Percentiles rank a stretch among this genome's conserved stretches.
phyloP scores from a whole-genome alignment of 192 early-diverging fungal genomes.

The Dissophora globulifera region DNA sequence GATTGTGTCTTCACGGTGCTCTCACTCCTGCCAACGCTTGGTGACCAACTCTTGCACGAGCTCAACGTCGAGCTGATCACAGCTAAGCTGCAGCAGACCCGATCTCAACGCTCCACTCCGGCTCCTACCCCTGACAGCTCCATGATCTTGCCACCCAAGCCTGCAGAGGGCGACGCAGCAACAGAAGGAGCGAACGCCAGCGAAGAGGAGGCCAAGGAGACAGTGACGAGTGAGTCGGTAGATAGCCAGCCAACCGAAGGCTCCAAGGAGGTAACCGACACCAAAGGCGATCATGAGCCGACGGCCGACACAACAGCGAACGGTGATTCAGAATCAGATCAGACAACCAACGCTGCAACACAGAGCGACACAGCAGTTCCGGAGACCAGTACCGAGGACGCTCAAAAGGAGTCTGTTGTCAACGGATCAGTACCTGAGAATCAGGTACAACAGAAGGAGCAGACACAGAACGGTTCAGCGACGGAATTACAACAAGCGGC shows the following conservation, averaged over 20 bases:
- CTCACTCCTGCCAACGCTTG: constrained; percentile 82
- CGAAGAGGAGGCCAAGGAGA: neutral
- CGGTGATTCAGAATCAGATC: constrained; percentile 2
- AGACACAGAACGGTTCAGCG: neutral
- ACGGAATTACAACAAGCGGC: neutral
- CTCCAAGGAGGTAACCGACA: too few species aligned
- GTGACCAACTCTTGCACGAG: constrained; percentile 78
- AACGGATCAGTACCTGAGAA: constrained; percentile 13
- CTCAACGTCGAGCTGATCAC: constrained; percentile 85
- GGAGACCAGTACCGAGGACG: constrained; percentile 13
- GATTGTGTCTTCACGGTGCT: constrained; percentile 91
- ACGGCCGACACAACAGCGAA: too few species aligned
- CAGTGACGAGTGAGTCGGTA: neutral
- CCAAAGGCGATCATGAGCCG: too few species aligned
- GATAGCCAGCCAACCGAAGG: too few species aligned
- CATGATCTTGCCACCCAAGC: constrained; percentile 39
- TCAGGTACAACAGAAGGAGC: neutral
- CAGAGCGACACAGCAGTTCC: neutral
- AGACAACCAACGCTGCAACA: neutral
- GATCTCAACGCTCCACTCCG: constrained; percentile 43
- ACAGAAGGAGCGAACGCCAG: neutral
- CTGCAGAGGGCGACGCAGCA: constrained; percentile 7
- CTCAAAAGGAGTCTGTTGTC: neutral
- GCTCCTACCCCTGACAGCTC: constrained; percentile 46
- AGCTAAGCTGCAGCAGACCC: constrained; percentile 68